phyloP scores from a whole-genome alignment of 345 rosid species.

The Bruguiera gymnorhiza region DNA sequence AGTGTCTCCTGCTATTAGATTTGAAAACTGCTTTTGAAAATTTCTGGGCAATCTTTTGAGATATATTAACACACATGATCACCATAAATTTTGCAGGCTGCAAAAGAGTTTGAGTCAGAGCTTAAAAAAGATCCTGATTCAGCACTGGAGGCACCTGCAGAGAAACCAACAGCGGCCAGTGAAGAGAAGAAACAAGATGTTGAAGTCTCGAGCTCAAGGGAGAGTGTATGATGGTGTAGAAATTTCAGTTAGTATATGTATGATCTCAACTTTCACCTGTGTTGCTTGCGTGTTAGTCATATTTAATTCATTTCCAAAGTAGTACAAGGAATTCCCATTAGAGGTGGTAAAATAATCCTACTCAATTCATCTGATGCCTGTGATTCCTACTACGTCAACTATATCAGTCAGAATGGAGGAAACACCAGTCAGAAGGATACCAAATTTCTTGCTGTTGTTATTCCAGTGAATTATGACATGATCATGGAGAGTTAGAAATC shows the following conservation, averaged over 20 bases:
- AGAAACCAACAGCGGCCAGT: conserved; percentile 37
- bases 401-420: too few relatives aligned
- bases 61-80: background rate
- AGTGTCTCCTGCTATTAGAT: background rate
- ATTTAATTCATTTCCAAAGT: conserved; percentile 16
- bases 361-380: conserved; percentile 3
- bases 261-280: conserved; percentile 6
- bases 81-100: conserved; percentile 57
- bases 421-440: too few relatives aligned
- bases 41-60: background rate
- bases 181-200: conserved; percentile 47
- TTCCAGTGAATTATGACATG: too few relatives aligned
- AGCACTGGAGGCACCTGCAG: conserved; percentile 30
- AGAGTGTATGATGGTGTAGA: conserved; percentile 49
- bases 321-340: background rate
- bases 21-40: background rate
- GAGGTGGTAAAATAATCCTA: background rate
- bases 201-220: conserved; percentile 61
- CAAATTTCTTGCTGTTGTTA: too few relatives aligned
- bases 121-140: conserved; percentile 77
- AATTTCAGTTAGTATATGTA: conserved; percentile 7
- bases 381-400: conserved; percentile 69
- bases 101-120: conserved; percentile 93
- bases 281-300: conserved; percentile 14
- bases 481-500: too few relatives aligned